Evolutionary conservation across 306 rosid genomes (phyloP).

Genomic region (Canavalia ensiformis): DNA sequence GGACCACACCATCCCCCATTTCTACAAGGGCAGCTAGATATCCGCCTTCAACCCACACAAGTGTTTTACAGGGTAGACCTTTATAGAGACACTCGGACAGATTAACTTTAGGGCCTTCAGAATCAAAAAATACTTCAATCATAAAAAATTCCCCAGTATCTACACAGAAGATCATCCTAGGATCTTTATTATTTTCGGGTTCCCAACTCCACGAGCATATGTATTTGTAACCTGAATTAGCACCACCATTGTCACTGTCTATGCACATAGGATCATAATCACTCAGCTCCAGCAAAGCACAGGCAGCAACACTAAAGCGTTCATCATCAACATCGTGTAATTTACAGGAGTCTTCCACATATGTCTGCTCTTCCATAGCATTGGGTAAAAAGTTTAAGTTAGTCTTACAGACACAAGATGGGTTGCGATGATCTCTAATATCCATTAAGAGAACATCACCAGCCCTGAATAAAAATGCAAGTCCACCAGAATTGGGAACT

Average conservation of each 20-base stretch:
- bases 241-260: slow-evolving; percentile 69
- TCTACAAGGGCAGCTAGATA: slow-evolving; percentile 84
- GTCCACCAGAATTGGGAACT: slow-evolving; percentile 84
- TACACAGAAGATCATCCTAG: slow-evolving; percentile 75
- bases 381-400: slow-evolving; percentile 69
- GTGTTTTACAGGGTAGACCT: slow-evolving; percentile 79
- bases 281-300: slow-evolving; percentile 86
- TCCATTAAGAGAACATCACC: slow-evolving; percentile 94
- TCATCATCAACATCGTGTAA: slow-evolving; percentile 90
- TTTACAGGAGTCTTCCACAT: slow-evolving; percentile 76
- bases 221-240: slow-evolving; percentile 65
- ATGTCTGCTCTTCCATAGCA: slow-evolving; percentile 75
- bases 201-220: slow-evolving; percentile 97
- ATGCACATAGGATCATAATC: slow-evolving; percentile 96
- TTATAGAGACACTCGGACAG: slow-evolving; percentile 89
- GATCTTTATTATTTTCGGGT: slow-evolving; percentile 66
- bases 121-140: slow-evolving; percentile 72
- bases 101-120: slow-evolving; percentile 67
- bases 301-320: slow-evolving; percentile 85
- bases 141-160: slow-evolving; percentile 90
- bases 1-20: slow-evolving; percentile 95
- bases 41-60: slow-evolving; percentile 92
- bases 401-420: slow-evolving; percentile 72
- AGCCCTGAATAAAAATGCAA: slow-evolving; percentile 82
- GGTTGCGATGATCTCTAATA: slow-evolving; percentile 76